Evolutionary conservation across 2,329 filamentous ascomycete genomes (phyloP), one percentile per base, ranked within the genome.

Genomic region (Ramularia endophylla): DNA sequence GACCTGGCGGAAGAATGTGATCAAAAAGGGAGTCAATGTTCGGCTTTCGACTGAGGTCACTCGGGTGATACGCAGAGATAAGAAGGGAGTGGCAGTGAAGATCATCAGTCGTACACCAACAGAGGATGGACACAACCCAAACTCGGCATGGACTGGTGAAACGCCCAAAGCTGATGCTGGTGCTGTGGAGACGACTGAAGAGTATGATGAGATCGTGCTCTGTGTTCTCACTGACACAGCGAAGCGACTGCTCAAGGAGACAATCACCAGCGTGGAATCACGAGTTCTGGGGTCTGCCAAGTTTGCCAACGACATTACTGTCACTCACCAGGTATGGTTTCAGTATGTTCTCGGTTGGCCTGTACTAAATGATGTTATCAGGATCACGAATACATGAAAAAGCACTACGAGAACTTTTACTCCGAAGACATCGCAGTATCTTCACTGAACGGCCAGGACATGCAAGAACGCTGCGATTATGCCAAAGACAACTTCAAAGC

Each of bases 211-310:
- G 46, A 67, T 85, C 6, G 77, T 85, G 5, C 68, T 85, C 16
- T 84, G 80, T 57, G 74, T 78, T 2, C 65, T 73, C 15, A 73
- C 71, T 6, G 75, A 78, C 40, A 72, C 74, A 4, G 72, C 73
- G 9, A 77, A 80, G 43, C 71, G 72, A 11, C 69, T 85, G 3
- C 71, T 85, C 1, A 72, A 73, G 32, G 67, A 71, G 4, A 74
- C 72, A 2, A 74, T 78, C 18, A 73, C 66, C 8, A 78, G 75
- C 67, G 70, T 73, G 28, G 83, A 89, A 59, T 77, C 70, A 36
- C 72, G 74, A 31, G 76, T 90, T 8, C 74, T 89, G 0, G 80
- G 82, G n/a, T 77, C 79, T 12, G 83, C 83, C 8, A 78, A 78
- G 44, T 80, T 84, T 60, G 78, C 74, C 54, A 76, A 85, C 65